Base-by-base conservation (phyloP, 768 basidiomycete species). In the Tricholoma sp. region DNA sequence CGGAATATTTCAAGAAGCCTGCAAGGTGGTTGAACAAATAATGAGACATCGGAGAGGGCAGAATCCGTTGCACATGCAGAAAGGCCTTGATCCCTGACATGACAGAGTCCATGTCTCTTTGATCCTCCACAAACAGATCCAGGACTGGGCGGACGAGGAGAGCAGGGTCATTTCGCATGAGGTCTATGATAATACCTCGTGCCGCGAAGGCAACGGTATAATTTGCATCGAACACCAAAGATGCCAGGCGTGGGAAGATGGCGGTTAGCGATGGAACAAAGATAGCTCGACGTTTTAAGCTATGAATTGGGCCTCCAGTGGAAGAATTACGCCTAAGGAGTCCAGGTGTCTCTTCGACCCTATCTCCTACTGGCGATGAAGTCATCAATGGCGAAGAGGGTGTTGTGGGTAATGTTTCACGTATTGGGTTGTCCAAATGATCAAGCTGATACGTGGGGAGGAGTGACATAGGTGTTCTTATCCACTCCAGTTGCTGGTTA, bases 141-240 rank as follows among this genome's bases (percentile, higher is more conserved):
- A 89, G 74, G 12, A 83, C 69, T 18, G 86, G 81, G 9, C 88
- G 80, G 11, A 80, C 74, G 27, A 91, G 71, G n/a, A 89, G 72
- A 14, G 76, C 76, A 4, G 89, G 85, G 62, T 92, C 89, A 63
- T 89, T 86, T 19, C 88, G 79, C 82, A 91, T 85, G 49, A 86
- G 69, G 57, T 88, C 84, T 14, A 87, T 61, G 41, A 90, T 64
- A 4, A 81, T 72, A 24, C 76, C 76, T 43, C 83, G 79, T 19
- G 89, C 83, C 3, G 80, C 74, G 27, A 74, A 78, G 10, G 86
- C 79, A 24, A 90, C 76, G 4, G 68, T 63, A 58, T 82, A 73
- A 65, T 84, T 78, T 29, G 71, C 53, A 62, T 89, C 85, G 43
- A 74, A 77, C 4, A 81, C 75, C 59, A 89, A 68, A 0, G 71